Evolutionary conservation across 2,329 filamentous ascomycete genomes (phyloP), one percentile per base, ranked within the genome.

Genomic region (Tolypocladium inflatum): DNA sequence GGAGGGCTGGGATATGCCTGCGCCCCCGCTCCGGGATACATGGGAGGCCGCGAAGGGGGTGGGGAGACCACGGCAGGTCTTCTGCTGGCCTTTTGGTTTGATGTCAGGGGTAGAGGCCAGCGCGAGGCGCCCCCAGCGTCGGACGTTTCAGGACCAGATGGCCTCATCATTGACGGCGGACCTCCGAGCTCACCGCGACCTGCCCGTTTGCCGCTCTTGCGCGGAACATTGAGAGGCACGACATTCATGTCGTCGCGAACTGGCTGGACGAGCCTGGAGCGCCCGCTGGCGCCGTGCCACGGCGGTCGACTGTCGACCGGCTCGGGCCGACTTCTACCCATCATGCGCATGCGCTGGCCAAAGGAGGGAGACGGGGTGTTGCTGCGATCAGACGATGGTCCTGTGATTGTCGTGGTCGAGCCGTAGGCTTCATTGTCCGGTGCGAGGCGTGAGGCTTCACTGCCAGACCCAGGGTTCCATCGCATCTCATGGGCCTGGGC

Each of bases 231-330:
- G 48, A 88, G 71, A n/a, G 84, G 82, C 58, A 80, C 73, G 17
- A 79, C 80, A 59, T 76, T 73, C 48, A 74, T 74, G 41, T 83
- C 82, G 67, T 90, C 86, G 66, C 77, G 80, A 42, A 90, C 80
- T 4, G 87, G 85, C 51, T 80, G 79, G 39, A 89, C 80, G 58
- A 90, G 77, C 41, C 81, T 76, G 48, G 80, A 79, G 62, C 88
- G 82, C 35, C 89, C 89, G 68, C 85, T 90, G 42, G 85, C 84
- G 21, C 88, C 88, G 65, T 85, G 86, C 89, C 89, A 91, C 58
- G 85, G 78, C 6, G 85, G 83, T 26, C 78, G 76, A 55, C 67
- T 75, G 33, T 79, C 75, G 56, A 76, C 35, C 60, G 64, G 68
- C 62, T 65, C 74, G 65, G 63, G 70, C 66, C 75, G 62, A 66